Conservation (phyloP, 2,329 filamentous ascomycete species). For the Metarhizium robertsii region DNA sequence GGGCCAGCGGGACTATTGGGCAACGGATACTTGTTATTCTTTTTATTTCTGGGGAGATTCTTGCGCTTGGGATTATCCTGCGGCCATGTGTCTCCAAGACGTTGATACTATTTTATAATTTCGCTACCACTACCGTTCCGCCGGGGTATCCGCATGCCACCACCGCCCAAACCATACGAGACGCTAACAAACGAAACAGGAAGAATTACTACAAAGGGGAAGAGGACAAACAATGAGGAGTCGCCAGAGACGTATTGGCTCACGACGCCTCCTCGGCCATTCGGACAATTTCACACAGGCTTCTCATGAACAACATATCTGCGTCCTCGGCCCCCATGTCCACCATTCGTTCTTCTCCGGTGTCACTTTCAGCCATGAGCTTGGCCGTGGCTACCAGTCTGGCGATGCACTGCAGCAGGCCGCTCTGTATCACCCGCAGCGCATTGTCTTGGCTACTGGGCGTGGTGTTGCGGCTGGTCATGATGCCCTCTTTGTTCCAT, state of each 20-base stretch:
- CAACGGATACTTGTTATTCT: too few species aligned
- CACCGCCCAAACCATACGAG: not conserved
- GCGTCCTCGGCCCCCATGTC: slow-evolving; percentile 21
- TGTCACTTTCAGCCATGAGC: slow-evolving; percentile 22
- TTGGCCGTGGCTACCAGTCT: slow-evolving; percentile 40
- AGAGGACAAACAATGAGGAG: not conserved
- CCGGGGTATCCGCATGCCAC: not conserved
- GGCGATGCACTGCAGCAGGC: slow-evolving; percentile 40
- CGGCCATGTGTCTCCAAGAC: too few species aligned
- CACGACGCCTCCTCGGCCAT: slow-evolving; percentile 21
- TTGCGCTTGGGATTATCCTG: too few species aligned
- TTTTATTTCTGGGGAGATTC: too few species aligned
- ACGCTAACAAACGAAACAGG: not conserved
- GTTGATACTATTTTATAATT: too few species aligned
- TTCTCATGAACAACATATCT: slow-evolving; percentile 29
- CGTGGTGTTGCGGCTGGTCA: slow-evolving; percentile 7
- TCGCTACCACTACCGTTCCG: too few species aligned
- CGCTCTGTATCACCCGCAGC: slow-evolving; percentile 36
- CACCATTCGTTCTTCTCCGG: slow-evolving; percentile 19
- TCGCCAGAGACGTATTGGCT: not conserved
- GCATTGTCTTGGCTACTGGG: slow-evolving; percentile 21
- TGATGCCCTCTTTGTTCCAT: slow-evolving; percentile 19
- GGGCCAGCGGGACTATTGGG: too few species aligned
- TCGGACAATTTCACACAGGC: slow-evolving; percentile 33
- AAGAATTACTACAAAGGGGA: not conserved